Conservation (phyloP, 257 asterid species). For the Solanum paucissectum region DNA sequence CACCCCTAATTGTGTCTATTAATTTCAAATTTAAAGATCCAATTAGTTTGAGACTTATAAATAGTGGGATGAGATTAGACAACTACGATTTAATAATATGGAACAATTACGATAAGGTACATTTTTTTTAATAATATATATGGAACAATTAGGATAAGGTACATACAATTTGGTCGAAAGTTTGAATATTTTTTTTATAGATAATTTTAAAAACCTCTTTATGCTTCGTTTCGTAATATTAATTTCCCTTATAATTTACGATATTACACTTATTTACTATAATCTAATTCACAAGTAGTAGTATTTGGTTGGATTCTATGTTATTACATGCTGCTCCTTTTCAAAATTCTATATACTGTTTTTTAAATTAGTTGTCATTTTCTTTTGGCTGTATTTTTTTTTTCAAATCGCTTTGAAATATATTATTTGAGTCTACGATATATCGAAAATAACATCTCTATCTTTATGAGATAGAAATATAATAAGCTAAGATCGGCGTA, state of each 20-base stretch:
- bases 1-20: background rate
- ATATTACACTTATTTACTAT: background rate
- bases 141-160: background rate
- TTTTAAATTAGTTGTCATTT: background rate
- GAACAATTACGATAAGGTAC: background rate
- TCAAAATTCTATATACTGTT: too few relatives aligned
- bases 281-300: background rate
- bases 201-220: background rate
- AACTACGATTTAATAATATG: background rate
- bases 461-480: too few relatives aligned
- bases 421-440: too few relatives aligned
- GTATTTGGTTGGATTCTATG: background rate
- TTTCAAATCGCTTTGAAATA: too few relatives aligned
- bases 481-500: too few relatives aligned
- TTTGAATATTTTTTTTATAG: background rate
- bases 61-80: background rate
- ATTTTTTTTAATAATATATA: background rate
- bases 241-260: background rate
- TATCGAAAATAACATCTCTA: too few relatives aligned
- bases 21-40: background rate
- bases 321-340: background rate
- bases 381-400: rapidly evolving
- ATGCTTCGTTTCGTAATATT: background rate
- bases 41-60: background rate
- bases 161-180: background rate